Evolutionary conservation across 1,139 yeast species (phyloP).

Genomic region (Scheffersomyces cryptocercus): DNA sequence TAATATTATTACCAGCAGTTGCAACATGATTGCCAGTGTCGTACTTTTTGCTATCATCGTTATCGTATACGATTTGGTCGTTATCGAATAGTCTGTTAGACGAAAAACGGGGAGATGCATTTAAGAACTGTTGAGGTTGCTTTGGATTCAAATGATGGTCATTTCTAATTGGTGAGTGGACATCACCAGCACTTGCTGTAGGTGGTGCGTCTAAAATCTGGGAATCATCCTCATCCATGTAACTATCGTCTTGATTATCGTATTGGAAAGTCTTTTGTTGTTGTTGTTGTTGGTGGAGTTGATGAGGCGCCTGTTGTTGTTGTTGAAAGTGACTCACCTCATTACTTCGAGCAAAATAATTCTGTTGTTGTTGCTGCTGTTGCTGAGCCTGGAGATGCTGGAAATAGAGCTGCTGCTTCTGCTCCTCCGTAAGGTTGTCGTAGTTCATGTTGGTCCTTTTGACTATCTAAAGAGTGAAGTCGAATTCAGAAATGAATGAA

Average conservation of each 20-base stretch:
- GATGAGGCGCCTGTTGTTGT: constrained; percentile 12
- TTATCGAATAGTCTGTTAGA: constrained; percentile 16
- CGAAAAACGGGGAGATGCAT: constrained; percentile 29
- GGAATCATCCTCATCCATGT: constrained; percentile 45
- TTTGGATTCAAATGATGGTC: constrained; percentile 5
- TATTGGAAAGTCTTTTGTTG: constrained; percentile 10
- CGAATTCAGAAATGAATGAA: no score
- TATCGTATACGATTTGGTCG: constrained; percentile 9
- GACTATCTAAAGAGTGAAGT: no score
- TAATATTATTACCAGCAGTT: constrained; percentile 1
- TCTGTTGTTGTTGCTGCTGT: constrained; percentile 13
- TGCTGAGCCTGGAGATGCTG: constrained; percentile 22
- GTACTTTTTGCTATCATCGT: constrained; percentile 7
- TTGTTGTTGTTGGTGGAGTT: constrained; percentile 9
- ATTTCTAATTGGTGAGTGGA: constrained; percentile 6
- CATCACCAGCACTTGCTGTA: constrained; percentile 7
- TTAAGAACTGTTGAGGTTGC: constrained; percentile 9
- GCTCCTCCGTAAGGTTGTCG: constrained; percentile 34
- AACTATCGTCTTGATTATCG: constrained; percentile 27
- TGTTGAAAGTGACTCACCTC: constrained; percentile 9
- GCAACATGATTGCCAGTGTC: no score
- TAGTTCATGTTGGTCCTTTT: constrained; percentile 24
- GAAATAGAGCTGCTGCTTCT: constrained; percentile 34
- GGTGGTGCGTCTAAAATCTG: constrained; percentile 19
- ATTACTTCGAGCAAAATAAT: constrained; percentile 3